Base-by-base conservation (phyloP, 202 grass and related monocot species). In the Tripidium arundinaceum region DNA sequence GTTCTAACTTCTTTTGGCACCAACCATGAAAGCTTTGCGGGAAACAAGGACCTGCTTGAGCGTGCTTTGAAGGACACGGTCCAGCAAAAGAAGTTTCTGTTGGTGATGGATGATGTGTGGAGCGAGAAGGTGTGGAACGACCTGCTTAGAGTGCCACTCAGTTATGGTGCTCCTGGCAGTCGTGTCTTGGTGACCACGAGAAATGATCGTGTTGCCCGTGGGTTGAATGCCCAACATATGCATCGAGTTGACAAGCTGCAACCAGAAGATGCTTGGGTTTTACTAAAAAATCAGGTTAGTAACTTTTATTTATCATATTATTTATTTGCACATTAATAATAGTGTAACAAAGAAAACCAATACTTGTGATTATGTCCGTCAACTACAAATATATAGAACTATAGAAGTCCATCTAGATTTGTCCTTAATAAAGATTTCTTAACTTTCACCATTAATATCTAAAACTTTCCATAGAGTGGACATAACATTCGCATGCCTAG, bases 31-130 rank as follows among this genome's bases (percentile, higher is more conserved):
- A 27, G 19, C 1, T 6, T 2, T 8, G 42, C 6, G 0, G 42
- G 6, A 66, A 8, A 65, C 1, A 66, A 16, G 27, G 42, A 13
- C 0, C 1, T 34, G 7, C 41, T 78, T 0, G 11, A 78, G 76
- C 1, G 5, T 36, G 27, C 28, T 36, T 25, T 78, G 42, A 36
- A 37, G 42, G 2, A 9, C 1, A 2, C 0, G 0, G 11, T 78
- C 0, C 1, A 1, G 6, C 19, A 36, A 62, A 74, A 83, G 10
- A 75, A 43, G 6, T 50, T 78, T 19, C 40, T 62, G 27, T 4
- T 84, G 45, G 52, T 78, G 39, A 45, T 86, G 77, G 84, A 86
- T 27, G 77, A 86, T 68, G 75, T 86, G 3, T 86, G 77, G 84
- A 81, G 77, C 1, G 55, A 74, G 0, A 6, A 46, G 0, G 84